Evolutionary conservation across 2,329 filamentous ascomycete genomes (phyloP), one percentile per base, ranked within the genome.

Genomic region (Fusarium anguioides): DNA sequence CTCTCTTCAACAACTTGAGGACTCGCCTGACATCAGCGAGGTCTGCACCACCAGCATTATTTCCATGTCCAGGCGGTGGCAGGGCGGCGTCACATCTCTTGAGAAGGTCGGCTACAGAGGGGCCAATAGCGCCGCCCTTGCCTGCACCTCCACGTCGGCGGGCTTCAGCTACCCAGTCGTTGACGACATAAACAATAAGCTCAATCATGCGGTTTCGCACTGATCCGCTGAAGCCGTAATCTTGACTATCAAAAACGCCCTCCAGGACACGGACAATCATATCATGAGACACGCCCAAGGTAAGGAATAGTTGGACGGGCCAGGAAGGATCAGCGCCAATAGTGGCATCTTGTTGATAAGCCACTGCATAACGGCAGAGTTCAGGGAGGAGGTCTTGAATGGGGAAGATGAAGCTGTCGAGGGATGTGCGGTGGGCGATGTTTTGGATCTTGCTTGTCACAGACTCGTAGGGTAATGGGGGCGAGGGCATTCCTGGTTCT

Each of bases 371-470:
- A 21, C 82, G 82, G 76, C 89, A 90, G 9, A 91, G 77, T 62
- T 89, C 82, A 1, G 87, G 86, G 12, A 91, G 81, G 1, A 91
- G 81, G 3, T 83, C 81, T 54, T 84, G 80, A 9, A 90, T 85
- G 0, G 87, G 88, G 78, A 91, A 91, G 55, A 90, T 87, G 65
- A 88, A 86, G 73, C 88, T 88, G 74, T 89, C 88, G 21, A 88
- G 83, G 11, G 86, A 86, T 17, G 89, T 87, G 40, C 87, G 86
- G 72, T 90, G 86, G 29, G 88, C 87, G 72, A 91, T 89, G 56
- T 86, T 85, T 61, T 88, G 85, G 40, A 91, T 83, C 72, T 86
- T 85, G 66, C 84, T 83, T 6, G 89, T 84, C 6, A 96, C 85
- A 4, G 84, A 84, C 76, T 95, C 92, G 78, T 91, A 95, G 0